Base-by-base conservation (phyloP, 139 green algal species). In the Choricystis sp. region DNA sequence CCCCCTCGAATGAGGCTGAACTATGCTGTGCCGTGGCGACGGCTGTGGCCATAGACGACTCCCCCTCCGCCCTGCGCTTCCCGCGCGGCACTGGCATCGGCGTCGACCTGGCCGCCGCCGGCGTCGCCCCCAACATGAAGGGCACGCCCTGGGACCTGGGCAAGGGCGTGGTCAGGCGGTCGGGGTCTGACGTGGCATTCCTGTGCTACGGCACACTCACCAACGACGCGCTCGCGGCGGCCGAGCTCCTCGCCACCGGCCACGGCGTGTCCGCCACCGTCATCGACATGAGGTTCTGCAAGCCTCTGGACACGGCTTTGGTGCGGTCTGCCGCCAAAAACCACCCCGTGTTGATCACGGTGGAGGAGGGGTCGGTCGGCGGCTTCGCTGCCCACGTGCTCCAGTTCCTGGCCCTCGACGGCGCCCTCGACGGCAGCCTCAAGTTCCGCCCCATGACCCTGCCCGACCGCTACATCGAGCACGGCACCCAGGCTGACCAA, bases 271-370 rank as follows among this genome's bases (percentile, higher is more conserved):
- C 63, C 24, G 78, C 83, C 26, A 97, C 91, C 0, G 89, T 98
- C 0, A 79, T 89, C 31, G 91, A 98, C 73, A 90, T 90, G 22
- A 81, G 92, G 31, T 99, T 97, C 78, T 98, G 91, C 88, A 99
- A 99, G 80, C 94, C 94, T 5, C 82, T 99, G 31, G 93, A 99
- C 78, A 86, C 72, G 0, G 62, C 75, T 31, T 76, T 98, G 26
- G 56, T 94, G 19, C 59, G 69, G 14, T 58, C 68, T 57, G 60
- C 89, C 31, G 89, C 82, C 14, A 81, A 72, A 31, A 76, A 97
- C 73, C 93, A 98, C 75, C 66, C 75, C 1, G 82, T 88, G 24
- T 80, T 99, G 75, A 90, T 99, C 71, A 94, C 78, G 23, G 86
- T 98, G 20, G 94, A 99, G 78, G 94, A 99, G 83, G 89, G 89